phyloP scores from a whole-genome alignment of 23 red algal species.

The Gracilaria gracilis region DNA sequence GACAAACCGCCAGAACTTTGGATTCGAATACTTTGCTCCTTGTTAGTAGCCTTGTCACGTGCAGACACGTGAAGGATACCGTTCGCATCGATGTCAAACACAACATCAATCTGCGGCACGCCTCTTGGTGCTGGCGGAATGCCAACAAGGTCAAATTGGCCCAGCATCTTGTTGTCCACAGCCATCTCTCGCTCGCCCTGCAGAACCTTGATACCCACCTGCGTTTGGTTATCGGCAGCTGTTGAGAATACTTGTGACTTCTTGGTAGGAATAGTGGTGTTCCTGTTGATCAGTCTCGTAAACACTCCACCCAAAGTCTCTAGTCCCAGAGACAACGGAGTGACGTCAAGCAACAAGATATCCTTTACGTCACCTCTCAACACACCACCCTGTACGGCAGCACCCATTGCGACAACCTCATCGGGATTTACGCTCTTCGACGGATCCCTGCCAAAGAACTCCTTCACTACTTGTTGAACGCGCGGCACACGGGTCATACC shows the following conservation, averaged over 20 bases:
- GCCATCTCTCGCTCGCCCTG: constrained; percentile 97
- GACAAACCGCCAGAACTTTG: constrained; percentile 83
- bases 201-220: constrained; percentile 91
- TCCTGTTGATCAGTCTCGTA: constrained; percentile 87
- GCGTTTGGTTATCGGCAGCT: constrained; percentile 89
- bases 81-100: constrained; percentile 97
- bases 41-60: constrained; percentile 91
- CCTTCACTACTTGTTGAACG: constrained; percentile 87
- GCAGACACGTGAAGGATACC: constrained; percentile 94
- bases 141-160: constrained; percentile 83
- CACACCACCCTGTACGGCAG: constrained; percentile 98
- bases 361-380: constrained; percentile 91
- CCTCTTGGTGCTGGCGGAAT: constrained; percentile 92
- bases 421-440: constrained; percentile 99
- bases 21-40: constrained; percentile 91
- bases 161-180: constrained; percentile 91
- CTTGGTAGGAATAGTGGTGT: constrained; percentile 97
- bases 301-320: constrained; percentile 93
- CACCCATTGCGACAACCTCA: constrained; percentile 99
- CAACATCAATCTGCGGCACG: constrained; percentile 96
- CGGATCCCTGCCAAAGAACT: constrained; percentile 94
- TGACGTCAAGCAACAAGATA: constrained; percentile 92
- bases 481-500: constrained; percentile 96
- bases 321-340: constrained; percentile 86
- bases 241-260: constrained; percentile 96